These are phyloP conservation scores for Saccharomycopsis sp. DNA, from an alignment of 805 yeast genomes.

Conservation along the genomic window DNA sequence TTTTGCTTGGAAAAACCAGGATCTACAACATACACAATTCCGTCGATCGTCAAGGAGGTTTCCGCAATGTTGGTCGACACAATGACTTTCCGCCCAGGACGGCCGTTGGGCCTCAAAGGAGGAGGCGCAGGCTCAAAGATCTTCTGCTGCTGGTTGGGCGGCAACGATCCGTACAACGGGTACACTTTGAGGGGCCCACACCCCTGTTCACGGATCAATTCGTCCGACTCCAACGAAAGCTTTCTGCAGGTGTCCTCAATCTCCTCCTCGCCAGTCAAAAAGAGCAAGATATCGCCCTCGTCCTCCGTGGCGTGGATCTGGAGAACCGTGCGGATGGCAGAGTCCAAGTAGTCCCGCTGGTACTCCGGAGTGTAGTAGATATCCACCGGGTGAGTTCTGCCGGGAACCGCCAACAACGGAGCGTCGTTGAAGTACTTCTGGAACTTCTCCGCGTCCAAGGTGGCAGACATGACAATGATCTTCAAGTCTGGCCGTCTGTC, in stretches of 20 bases:
- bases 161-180: slow-evolving; percentile 93
- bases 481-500: slow-evolving; percentile 80
- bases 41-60: slow-evolving; percentile 95
- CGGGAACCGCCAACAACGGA: slow-evolving; percentile 93
- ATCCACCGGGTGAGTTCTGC: slow-evolving; percentile 97
- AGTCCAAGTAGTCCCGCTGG: slow-evolving; percentile 90
- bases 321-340: slow-evolving; percentile 90
- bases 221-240: slow-evolving; percentile 82
- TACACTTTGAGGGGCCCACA: slow-evolving; percentile 88
- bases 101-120: slow-evolving; percentile 64
- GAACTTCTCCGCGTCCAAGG: slow-evolving; percentile 94
- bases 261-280: slow-evolving; percentile 95
- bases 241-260: slow-evolving; percentile 95
- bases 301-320: slow-evolving; percentile 97
- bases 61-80: slow-evolving; percentile 95
- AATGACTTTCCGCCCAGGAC: slow-evolving; percentile 93
- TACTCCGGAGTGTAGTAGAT: slow-evolving; percentile 94
- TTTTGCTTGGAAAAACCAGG: slow-evolving; percentile 97
- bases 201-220: slow-evolving; percentile 76
- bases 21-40: slow-evolving; percentile 94
- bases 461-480: slow-evolving; percentile 94
- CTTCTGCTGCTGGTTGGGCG: slow-evolving; percentile 91
- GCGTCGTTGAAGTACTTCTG: slow-evolving; percentile 86
- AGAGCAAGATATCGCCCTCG: slow-evolving; percentile 81
- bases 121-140: slow-evolving; percentile 88